phyloP scores from a whole-genome alignment of 2,329 filamentous ascomycete species.

The Microdochium bolleyi region DNA sequence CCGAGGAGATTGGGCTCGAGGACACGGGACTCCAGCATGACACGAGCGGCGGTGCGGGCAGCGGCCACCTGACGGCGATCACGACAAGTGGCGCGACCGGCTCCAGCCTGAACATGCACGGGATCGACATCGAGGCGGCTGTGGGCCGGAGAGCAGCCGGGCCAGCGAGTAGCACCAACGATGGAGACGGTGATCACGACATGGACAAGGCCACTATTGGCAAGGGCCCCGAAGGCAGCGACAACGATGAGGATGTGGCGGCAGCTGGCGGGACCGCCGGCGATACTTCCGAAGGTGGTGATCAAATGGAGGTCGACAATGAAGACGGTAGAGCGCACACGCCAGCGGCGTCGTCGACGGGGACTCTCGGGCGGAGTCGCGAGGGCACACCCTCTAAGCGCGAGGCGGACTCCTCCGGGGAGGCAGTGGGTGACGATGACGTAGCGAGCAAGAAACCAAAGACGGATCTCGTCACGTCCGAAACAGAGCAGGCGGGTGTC shows the following conservation, averaged over 20 bases:
- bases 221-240: neutral
- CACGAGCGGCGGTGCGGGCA: slow-evolving; percentile 26
- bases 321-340: slow-evolving; percentile 10
- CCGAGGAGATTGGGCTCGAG: slow-evolving; percentile 74
- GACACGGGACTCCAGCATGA: slow-evolving; percentile 71
- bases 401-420: slow-evolving; percentile 42
- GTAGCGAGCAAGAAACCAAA: slow-evolving; percentile 39
- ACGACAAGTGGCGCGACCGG: neutral
- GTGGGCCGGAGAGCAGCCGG: slow-evolving; percentile 41
- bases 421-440: slow-evolving; percentile 14
- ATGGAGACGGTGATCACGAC: slow-evolving; percentile 13
- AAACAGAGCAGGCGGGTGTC: neutral
- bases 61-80: slow-evolving; percentile 6
- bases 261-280: slow-evolving; percentile 7
- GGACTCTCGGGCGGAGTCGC: slow-evolving; percentile 6
- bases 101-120: slow-evolving; percentile 35
- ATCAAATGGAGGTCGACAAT: slow-evolving; percentile 2
- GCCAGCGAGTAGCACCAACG: slow-evolving; percentile 17
- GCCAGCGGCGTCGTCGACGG: slow-evolving; percentile 18
- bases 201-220: slow-evolving; percentile 1
- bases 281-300: slow-evolving; percentile 10
- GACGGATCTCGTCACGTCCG: slow-evolving; percentile 22
- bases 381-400: slow-evolving; percentile 40
- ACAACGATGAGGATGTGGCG: slow-evolving; percentile 4
- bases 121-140: slow-evolving; percentile 53